Evolutionary conservation across 2,329 filamentous ascomycete genomes (phyloP), one percentile per base, ranked within the genome.

Genomic region (Hyphodiscus sp.): DNA sequence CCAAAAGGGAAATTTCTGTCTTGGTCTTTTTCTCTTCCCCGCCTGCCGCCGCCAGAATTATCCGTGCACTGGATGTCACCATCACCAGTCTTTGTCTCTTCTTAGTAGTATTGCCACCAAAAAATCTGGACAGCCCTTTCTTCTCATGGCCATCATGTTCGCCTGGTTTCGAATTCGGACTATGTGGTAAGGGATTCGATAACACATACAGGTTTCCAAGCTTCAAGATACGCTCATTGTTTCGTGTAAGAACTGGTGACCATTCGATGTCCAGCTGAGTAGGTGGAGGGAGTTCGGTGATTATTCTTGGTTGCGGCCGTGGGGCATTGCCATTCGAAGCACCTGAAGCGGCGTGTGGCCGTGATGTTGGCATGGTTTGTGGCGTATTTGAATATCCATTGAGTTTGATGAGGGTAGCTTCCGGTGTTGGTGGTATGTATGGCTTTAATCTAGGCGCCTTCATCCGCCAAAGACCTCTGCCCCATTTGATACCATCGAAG

Each of bases 191-290:
- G 10, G 91, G 87, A 2, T 89, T 82, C 6, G 89, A 87, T 41
- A 89, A 78, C 8, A 99, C 91, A 70, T 91, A 81, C 58, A 96
- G 74, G 65, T 99, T 96, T 1, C 94, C 94, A 20, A 99, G 76
- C 69, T 95, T 96, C 58, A 99, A 71, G 61, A 99, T 99, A 38
- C 94, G 83, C 71, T 99, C 94, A 66, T 97, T 96, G 55, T 83
- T 86, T 65, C 86, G 85, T 10, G 89, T 96, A 52, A 99, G 75
- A 4, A 99, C 91, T 0, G 94, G 94, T 0, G 92, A 96, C 94
- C 94, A 99, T 71, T 99, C 94, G 53, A 99, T 95, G 67, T 99
- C 94, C 23, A 99, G 76, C 69, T 97, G 94, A 49, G 89, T 96
- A 0, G 94, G 94, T n/a, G 94, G 92, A 16, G 94, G 91, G 10